Percentiles rank a stretch among this genome's conserved stretches.
Evolutionary conservation across 306 rosid species (phyloP).

Genomic region (Casuarina glauca): DNA sequence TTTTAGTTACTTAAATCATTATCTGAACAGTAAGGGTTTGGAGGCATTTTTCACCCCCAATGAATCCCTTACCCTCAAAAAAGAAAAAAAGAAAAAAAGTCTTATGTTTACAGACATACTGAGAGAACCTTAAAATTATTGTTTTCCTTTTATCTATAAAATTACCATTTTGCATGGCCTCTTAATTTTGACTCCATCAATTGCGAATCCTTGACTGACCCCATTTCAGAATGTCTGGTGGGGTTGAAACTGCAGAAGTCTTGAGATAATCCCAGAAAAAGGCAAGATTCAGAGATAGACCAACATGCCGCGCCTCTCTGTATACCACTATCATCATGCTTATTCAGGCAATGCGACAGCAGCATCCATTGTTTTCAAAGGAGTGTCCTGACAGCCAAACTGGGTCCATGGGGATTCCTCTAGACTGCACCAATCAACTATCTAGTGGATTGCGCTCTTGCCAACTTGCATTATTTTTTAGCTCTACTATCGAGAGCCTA

Average conservation of each 20-base stretch:
- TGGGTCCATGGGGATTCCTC: constrained; percentile 1
- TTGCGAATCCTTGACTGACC: too few species aligned
- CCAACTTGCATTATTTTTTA: neutral
- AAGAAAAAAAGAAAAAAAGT: too few species aligned
- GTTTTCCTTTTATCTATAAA: too few species aligned
- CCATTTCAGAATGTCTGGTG: neutral
- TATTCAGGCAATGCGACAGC: neutral
- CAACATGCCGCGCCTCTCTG: neutral
- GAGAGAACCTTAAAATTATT: too few species aligned
- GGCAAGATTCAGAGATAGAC: neutral
- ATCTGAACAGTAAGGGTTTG: too few species aligned
- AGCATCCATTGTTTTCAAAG: neutral
- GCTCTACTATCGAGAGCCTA: neutral
- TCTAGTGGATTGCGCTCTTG: neutral
- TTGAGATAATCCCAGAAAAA: neutral
- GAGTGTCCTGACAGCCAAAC: neutral
- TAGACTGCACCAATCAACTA: neutral
- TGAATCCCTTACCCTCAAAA: too few species aligned
- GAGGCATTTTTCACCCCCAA: too few species aligned
- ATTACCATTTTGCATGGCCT: too few species aligned
- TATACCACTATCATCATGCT: neutral
- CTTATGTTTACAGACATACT: too few species aligned
- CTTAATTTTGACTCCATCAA: too few species aligned
- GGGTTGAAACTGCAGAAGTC: neutral
- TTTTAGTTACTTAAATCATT: too few species aligned